These are phyloP conservation scores for Quercus aquifolioides DNA, from an alignment of 306 rosid species.

Conservation along the genomic window DNA sequence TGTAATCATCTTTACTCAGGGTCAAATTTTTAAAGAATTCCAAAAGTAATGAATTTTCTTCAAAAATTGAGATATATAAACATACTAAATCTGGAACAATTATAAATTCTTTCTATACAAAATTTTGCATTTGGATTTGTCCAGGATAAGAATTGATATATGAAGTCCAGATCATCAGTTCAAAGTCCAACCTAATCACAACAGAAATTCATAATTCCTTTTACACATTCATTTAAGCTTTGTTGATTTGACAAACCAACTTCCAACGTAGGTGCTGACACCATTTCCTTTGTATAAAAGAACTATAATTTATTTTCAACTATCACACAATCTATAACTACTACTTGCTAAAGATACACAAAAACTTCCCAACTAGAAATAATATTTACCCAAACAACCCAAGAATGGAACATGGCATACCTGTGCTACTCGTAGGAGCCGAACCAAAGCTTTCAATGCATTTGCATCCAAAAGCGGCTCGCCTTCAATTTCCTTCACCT, in stretches of 20 bases:
- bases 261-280: neutral
- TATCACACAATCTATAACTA: neutral
- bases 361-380: constrained; percentile 9
- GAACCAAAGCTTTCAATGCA: constrained; percentile 83
- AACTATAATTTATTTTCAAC: neutral
- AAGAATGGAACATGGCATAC: constrained; percentile 38
- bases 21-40: neutral
- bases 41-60: neutral
- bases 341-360: neutral
- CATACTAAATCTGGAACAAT: neutral
- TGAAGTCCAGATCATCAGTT: neutral
- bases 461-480: constrained; percentile 80
- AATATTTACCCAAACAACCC: constrained; percentile 8
- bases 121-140: neutral
- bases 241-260: neutral
- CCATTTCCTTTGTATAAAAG: neutral
- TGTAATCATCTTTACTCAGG: neutral
- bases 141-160: neutral
- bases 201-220: neutral
- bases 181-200: neutral
- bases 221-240: neutral
- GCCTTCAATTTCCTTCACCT: constrained; percentile 87
- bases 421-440: constrained; percentile 91
- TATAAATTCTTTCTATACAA: neutral
- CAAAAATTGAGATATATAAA: neutral